Base-by-base conservation (phyloP, 768 basidiomycete species). In the Hemileccinum impolitum region DNA sequence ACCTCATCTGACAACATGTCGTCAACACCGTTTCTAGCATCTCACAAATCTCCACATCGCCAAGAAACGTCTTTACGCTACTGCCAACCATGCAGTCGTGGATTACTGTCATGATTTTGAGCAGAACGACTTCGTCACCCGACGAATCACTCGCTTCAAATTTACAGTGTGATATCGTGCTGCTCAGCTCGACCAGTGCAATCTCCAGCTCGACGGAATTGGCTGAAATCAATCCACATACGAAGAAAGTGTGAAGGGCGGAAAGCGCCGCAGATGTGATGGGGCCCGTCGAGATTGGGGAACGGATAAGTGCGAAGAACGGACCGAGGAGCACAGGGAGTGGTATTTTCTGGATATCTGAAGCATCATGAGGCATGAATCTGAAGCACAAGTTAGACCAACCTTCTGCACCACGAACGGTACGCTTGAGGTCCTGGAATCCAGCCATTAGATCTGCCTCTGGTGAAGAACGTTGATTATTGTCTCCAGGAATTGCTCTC, bases 1-100 rank as follows among this genome's bases (percentile, higher is more conserved):
- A 74, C 47, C 96, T 78, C 81, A 96, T 94, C 65, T 97, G 90
- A 67, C 95, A 97, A 56, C 94, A 93, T 43, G 95, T 97, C 11
- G 94, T 95, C 57, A 99, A 69, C 5, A 97, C 95, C 1, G 94
- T 95, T 69, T 99, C 96, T 58, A 99, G 73, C 87, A 99, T 94
- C 70, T 97, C 96, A 64, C 96, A 99, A 14, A 98, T 86, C 64
- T 94, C 92, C 45, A 96, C 81, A 60, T 99, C 95, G 23, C 90
- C 91, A 31, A 98, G 76, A 10, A 75, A 73, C n/a, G 70, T 65
- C 1, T 90, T 87, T 25, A 90, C 81, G 48, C 68, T 71, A 49
- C 64, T 69, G 45, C 82, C 76, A 55, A 85, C 85, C 54, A 96
- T 75, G 59, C 88, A 87, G 55, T 89, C 83, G 53, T 90, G 82